Base-by-base conservation (phyloP, 306 rosid genomes). In the Cucurbita moschata region DNA sequence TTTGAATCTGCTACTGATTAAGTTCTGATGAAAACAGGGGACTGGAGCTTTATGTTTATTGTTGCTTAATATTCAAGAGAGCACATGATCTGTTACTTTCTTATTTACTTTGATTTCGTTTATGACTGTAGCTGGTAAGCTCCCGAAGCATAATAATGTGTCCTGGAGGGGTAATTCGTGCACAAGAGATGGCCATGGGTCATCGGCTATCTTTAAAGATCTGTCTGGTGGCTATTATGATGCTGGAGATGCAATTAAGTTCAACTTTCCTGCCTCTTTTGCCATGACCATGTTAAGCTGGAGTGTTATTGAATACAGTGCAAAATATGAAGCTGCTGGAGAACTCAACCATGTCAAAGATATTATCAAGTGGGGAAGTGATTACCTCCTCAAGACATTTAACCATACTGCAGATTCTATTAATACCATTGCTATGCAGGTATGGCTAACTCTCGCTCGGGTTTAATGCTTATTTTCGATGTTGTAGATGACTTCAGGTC, bases 171-270 rank as follows among this genome's bases (percentile, higher is more conserved):
- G 97, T 9, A 95, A 75, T 80, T 95, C 99, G 1, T 79, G 96
- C 49, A 11, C 79, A 12, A 80, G 79, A 18, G 99, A 95, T 71
- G 99, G 99, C 21, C 84, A 78, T 0, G 84, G 52, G 4, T 23
- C 83, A 0, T 78, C 87, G 0, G 4, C 86, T 15, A 62, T 80
- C 6, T 80, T 87, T 47, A 95, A 88, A 78, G 89, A 95, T 88
- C 86, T 95, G 64, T 80, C 83, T 7, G 99, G 99, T 57, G 99
- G 99, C 7, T 95, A 71, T 57, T 95, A 95, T 68, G 99, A 95
- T 78, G 99, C 99, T 38, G 99, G 99, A 10, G 97, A 95, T 79
- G 96, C 97, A 9, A 95, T 95, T 80, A 95, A 95, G 89, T 95
- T 95, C 85, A 73, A 95, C 78, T 95, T 91, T 40, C 99, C 99